phyloP scores from a whole-genome alignment of 1,284 basidiomycete genomes.

The Caloboletus firmus region DNA sequence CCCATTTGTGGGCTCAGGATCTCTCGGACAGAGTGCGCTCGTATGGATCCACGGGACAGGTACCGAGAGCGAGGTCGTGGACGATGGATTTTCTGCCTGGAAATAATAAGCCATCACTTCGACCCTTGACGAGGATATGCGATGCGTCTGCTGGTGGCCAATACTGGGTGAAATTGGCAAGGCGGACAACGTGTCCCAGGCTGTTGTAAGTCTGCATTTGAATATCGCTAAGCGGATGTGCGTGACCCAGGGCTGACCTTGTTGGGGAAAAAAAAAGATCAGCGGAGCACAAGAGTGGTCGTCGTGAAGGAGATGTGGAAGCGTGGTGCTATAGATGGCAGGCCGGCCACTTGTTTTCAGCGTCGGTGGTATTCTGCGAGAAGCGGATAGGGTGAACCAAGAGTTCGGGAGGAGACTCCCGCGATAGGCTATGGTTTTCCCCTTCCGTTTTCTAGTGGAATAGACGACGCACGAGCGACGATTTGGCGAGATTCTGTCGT shows the following conservation, averaged over 20 bases:
- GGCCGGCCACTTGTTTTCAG: not conserved
- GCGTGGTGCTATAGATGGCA: not conserved
- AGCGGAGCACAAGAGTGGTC: not conserved
- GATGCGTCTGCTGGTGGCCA: not conserved
- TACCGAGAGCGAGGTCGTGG: not conserved
- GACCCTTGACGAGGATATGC: slow-evolving; percentile 2
- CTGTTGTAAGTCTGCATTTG: slow-evolving; percentile 9
- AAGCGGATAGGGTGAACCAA: not conserved
- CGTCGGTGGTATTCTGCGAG: not conserved
- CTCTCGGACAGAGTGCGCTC: slow-evolving; percentile 18
- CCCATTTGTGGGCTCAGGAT: not conserved
- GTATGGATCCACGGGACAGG: not conserved
- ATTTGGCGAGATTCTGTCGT: not conserved
- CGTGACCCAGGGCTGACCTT: slow-evolving; percentile 1
- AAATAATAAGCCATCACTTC: not conserved
- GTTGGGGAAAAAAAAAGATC: slow-evolving; percentile 5
- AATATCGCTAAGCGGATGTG: slow-evolving; percentile 10
- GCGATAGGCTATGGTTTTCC: not conserved
- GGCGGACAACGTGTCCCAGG: slow-evolving; percentile 19
- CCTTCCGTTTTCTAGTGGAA: not conserved
- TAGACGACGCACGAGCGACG: not conserved
- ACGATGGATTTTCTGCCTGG: not conserved
- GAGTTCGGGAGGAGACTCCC: not conserved
- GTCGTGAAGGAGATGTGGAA: not conserved
- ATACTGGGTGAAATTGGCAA: not conserved